Base-by-base conservation (phyloP, 306 rosid species). In the Abrus pulchellus region DNA sequence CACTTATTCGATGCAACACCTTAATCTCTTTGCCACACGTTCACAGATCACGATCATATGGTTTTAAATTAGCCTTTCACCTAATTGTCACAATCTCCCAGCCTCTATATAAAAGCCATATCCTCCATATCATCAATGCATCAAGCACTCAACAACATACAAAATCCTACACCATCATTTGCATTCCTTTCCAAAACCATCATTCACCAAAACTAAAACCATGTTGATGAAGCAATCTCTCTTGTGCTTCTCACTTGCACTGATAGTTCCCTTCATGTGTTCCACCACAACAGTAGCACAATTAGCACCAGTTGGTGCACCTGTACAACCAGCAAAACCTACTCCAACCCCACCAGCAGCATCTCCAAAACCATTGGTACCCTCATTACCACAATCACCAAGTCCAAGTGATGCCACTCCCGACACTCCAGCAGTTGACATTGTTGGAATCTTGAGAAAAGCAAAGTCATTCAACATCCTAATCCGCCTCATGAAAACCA, bases 401-500 rank as follows among this genome's bases (percentile, higher is more conserved):
- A n/a, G n/a, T n/a, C n/a, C n/a, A n/a, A n/a, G n/a, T n/a, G n/a
- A n/a, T n/a, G n/a, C n/a, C n/a, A n/a, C n/a, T n/a, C n/a, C n/a
- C n/a, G n/a, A n/a, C n/a, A n/a, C n/a, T n/a, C n/a, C n/a, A n/a
- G n/a, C n/a, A n/a, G n/a, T n/a, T n/a, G n/a, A n/a, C n/a, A n/a
- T n/a, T n/a, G n/a, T n/a, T n/a, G n/a, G n/a, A n/a, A n/a, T n/a
- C n/a, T n/a, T n/a, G n/a, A n/a, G n/a, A n/a, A n/a, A n/a, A n/a
- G n/a, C n/a, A n/a, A n/a, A n/a, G n/a, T n/a, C n/a, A n/a, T n/a
- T n/a, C n/a, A n/a, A n/a, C n/a, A n/a, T n/a, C n/a, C n/a, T 92
- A 7, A 85, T 92, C 57, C 89, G 93, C 2, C 87, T 90, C 34
- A 63, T 92, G 74, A 90, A 84, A 73, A 90, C 80, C 81, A 92